Percentiles rank a stretch among this genome's conserved stretches.
These are phyloP conservation scores for Plasmopara viticola DNA, from an alignment of 352 stramenopile genomes.

Conservation along the genomic window DNA sequence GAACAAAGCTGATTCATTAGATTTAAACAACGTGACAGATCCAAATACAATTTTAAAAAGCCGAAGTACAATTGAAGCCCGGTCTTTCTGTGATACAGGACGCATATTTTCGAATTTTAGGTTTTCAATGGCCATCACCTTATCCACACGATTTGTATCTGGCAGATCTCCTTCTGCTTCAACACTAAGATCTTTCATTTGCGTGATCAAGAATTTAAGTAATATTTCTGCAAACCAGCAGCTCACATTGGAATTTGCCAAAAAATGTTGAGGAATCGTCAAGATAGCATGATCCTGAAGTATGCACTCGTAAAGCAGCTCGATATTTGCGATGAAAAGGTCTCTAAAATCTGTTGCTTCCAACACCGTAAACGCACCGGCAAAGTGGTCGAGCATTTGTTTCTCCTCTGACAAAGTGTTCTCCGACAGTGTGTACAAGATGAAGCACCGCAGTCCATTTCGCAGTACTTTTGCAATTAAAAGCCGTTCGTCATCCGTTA, in stretches of 20 bases:
- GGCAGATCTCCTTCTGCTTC: slow-evolving; percentile 68
- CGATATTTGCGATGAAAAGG: slow-evolving; percentile 85
- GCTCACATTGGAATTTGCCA: slow-evolving; percentile 90
- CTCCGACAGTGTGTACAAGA: slow-evolving; percentile 88
- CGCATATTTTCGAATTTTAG: slow-evolving; percentile 81
- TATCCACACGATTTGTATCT: slow-evolving; percentile 68
- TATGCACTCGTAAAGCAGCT: slow-evolving; percentile 90
- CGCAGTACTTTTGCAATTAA: slow-evolving; percentile 92
- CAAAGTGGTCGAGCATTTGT: slow-evolving; percentile 96
- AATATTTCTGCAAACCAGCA: slow-evolving; percentile 94
- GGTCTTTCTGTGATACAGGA: slow-evolving; percentile 54
- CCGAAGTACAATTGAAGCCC: slow-evolving; percentile 84
- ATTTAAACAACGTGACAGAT: slow-evolving; percentile 92
- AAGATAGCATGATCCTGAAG: slow-evolving; percentile 91
- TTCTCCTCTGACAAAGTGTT: slow-evolving; percentile 87
- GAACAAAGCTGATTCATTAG: slow-evolving; percentile 93
- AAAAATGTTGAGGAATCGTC: slow-evolving; percentile 92
- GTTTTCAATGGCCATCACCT: slow-evolving; percentile 66
- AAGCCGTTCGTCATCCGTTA: slow-evolving; percentile 91
- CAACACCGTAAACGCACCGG: slow-evolving; percentile 93
- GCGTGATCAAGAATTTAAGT: slow-evolving; percentile 91
- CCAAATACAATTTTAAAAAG: slow-evolving; percentile 96
- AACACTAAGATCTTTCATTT: slow-evolving; percentile 90
- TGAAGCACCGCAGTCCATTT: slow-evolving; percentile 90
- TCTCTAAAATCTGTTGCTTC: slow-evolving; percentile 92